Conservation (phyloP, 2,329 filamentous ascomycete species). For the Colletotrichum incanum region DNA sequence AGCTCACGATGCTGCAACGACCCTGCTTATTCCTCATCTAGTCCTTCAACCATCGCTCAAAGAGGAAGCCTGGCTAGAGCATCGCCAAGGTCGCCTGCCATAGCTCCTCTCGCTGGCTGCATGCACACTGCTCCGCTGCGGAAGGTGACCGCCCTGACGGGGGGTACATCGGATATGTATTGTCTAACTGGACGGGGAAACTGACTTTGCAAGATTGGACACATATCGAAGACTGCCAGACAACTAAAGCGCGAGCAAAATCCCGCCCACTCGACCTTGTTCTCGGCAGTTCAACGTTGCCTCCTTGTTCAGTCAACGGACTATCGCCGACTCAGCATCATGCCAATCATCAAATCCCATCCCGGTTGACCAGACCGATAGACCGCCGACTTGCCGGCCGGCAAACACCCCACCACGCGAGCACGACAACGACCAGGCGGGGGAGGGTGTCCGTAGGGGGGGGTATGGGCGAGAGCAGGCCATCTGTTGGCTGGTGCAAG, state of each 20-base stretch:
- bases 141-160: conserved; percentile 15
- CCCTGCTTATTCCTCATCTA: conserved; percentile 12
- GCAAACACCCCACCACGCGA: neutral
- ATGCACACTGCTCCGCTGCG: conserved; percentile 16
- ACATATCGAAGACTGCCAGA: neutral
- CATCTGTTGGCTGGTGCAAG: neutral
- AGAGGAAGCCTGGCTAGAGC: neutral
- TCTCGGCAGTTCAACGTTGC: conserved; percentile 8
- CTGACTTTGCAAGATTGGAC: neutral
- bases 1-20: conserved; percentile 6
- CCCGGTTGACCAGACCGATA: neutral
- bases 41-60: neutral
- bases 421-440: conserved; percentile 22
- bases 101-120: conserved; percentile 19
- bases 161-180: neutral
- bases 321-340: conserved; percentile 10
- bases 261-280: neutral
- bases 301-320: conserved; percentile 1
- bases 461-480: neutral
- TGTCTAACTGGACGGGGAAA: neutral
- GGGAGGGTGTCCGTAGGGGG: conserved; percentile 10
- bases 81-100: neutral
- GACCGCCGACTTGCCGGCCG: conserved; percentile 32
- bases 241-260: neutral
- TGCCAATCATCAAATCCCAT: conserved; percentile 3